A percentile compares a stretch with the other conserved stretches of the same genome.
Evolutionary conservation across 2,329 filamentous ascomycete species (phyloP).

Genomic region (Atkinsonella hypoxylon): DNA sequence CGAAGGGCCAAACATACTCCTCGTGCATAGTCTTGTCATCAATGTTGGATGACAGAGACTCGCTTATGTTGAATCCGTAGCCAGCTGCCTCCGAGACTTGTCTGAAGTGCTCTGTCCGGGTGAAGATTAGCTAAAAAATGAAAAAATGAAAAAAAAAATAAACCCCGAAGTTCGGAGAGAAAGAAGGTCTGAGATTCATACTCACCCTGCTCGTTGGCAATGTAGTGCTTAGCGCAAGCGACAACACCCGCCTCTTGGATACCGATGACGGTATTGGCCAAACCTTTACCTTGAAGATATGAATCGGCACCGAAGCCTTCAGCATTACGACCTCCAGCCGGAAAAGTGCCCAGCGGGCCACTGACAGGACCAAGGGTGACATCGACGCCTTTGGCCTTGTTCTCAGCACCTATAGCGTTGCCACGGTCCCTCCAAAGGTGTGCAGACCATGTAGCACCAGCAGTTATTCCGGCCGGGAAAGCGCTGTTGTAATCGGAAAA

Average conservation of each 20-base stretch:
- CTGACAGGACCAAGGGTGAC: slow-evolving; percentile 46
- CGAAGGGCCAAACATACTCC: slow-evolving; percentile 69
- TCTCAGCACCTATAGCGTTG: slow-evolving; percentile 43
- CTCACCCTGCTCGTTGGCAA: slow-evolving; percentile 56
- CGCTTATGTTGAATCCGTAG: slow-evolving; percentile 47
- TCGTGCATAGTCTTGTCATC: slow-evolving; percentile 68
- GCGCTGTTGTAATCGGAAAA: slow-evolving; percentile 69
- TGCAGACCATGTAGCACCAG: slow-evolving; percentile 75
- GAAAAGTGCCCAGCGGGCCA: slow-evolving; percentile 34
- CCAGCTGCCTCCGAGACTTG: slow-evolving; percentile 42
- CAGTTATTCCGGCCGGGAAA: slow-evolving; percentile 66
- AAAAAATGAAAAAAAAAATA: background rate
- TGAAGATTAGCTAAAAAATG: background rate
- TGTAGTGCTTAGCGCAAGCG: slow-evolving; percentile 70
- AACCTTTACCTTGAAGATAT: slow-evolving; percentile 58
- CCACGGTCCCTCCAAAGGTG: slow-evolving; percentile 46
- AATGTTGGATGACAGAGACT: slow-evolving; percentile 47
- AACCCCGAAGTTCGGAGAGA: no score
- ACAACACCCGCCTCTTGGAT: slow-evolving; percentile 76
- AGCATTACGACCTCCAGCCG: slow-evolving; percentile 46
- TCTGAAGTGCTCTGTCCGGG: slow-evolving; percentile 54
- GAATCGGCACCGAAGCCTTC: slow-evolving; percentile 61
- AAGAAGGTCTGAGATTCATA: no score
- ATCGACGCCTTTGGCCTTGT: slow-evolving; percentile 65
- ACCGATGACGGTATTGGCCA: slow-evolving; percentile 62